Percentiles rank a stretch among this genome's conserved stretches.
phyloP scores from a whole-genome alignment of 2,329 filamentous ascomycete genomes.

The Sporothrix globosa region DNA sequence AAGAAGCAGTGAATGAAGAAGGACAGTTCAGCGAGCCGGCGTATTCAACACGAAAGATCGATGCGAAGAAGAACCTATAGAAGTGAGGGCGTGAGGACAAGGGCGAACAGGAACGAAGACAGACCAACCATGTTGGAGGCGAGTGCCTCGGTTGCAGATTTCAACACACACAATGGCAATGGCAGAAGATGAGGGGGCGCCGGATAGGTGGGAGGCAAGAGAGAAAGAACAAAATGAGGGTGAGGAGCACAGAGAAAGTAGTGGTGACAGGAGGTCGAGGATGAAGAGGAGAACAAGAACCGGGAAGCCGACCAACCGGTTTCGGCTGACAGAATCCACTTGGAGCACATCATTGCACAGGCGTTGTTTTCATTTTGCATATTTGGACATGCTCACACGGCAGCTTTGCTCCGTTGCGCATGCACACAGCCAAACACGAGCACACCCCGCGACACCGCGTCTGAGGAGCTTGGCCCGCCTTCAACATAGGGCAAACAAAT shows the following conservation, averaged over 20 bases:
- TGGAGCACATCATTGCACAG: slow-evolving; percentile 20
- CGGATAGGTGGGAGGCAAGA: not conserved
- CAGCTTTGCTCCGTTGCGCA: slow-evolving; percentile 6
- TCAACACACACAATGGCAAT: slow-evolving; percentile 33
- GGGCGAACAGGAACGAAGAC: not conserved
- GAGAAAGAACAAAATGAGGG: not conserved
- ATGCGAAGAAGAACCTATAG: not conserved
- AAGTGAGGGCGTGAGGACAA: not conserved
- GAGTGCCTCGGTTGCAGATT: slow-evolving; percentile 31
- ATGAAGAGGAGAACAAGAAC: not conserved
- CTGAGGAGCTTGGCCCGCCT: slow-evolving; percentile 18
- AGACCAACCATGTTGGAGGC: slow-evolving; percentile 20
- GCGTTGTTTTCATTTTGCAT: slow-evolving; percentile 27
- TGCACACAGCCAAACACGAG: slow-evolving; percentile 17
- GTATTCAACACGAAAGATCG: slow-evolving; percentile 31
- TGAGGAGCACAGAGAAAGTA: not conserved
- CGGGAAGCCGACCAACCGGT: not conserved
- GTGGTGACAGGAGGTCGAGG: not conserved
- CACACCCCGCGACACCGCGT: slow-evolving; percentile 7
- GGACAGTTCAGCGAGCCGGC: not conserved
- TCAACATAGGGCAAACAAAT: slow-evolving; percentile 26
- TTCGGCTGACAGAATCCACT: not conserved
- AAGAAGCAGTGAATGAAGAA: slow-evolving; percentile 53
- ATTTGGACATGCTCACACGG: not conserved
- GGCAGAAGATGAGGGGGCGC: not conserved